Evolutionary conservation across 495 filamentous ascomycete genomes (phyloP).

Genomic region (Annulohypoxylon nitens): DNA sequence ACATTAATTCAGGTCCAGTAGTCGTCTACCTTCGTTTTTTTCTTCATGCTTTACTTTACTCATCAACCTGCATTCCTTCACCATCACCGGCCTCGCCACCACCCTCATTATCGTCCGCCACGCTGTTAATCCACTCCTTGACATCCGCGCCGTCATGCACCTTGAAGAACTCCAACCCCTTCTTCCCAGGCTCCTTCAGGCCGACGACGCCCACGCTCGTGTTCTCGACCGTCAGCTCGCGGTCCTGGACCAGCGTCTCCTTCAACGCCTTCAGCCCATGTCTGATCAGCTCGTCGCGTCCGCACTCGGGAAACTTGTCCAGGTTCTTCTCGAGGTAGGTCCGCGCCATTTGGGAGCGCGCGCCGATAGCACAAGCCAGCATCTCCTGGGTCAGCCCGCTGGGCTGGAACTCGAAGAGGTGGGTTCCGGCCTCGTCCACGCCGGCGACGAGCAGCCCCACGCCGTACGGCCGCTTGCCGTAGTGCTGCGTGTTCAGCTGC

Average conservation of each 20-base stretch:
- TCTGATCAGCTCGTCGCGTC: slow-evolving; percentile 85
- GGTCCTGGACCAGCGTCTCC: slow-evolving; percentile 95
- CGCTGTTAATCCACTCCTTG: slow-evolving; percentile 78
- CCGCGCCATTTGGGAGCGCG: slow-evolving; percentile 94
- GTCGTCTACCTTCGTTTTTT: background rate
- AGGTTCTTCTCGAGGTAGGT: slow-evolving; percentile 95
- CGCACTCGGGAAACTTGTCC: slow-evolving; percentile 78
- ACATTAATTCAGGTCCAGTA: background rate
- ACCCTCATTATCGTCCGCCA: slow-evolving; percentile 69
- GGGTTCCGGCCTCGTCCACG: slow-evolving; percentile 91
- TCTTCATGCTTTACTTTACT: slow-evolving; percentile 38
- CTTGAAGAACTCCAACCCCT: slow-evolving; percentile 83
- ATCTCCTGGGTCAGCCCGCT: slow-evolving; percentile 97
- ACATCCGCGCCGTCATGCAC: slow-evolving; percentile 92
- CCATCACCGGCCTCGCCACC: slow-evolving; percentile 61
- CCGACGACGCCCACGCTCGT: slow-evolving; percentile 91
- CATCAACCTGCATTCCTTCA: slow-evolving; percentile 85
- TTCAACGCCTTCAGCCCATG: slow-evolving; percentile 93
- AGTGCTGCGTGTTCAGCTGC: slow-evolving; percentile 97
- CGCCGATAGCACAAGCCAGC: slow-evolving; percentile 93
- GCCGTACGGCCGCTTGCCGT: slow-evolving; percentile 96
- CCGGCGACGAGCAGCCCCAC: slow-evolving; percentile 94
- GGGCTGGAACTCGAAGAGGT: slow-evolving; percentile 98
- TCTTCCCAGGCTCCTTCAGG: slow-evolving; percentile 65
- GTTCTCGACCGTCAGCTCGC: slow-evolving; percentile 96